A percentile compares a stretch with the other conserved stretches of the same genome.
These are phyloP conservation scores for Monosporascus sp. DNA, from an alignment of 2,329 filamentous ascomycete genomes.

Conservation along the genomic window DNA sequence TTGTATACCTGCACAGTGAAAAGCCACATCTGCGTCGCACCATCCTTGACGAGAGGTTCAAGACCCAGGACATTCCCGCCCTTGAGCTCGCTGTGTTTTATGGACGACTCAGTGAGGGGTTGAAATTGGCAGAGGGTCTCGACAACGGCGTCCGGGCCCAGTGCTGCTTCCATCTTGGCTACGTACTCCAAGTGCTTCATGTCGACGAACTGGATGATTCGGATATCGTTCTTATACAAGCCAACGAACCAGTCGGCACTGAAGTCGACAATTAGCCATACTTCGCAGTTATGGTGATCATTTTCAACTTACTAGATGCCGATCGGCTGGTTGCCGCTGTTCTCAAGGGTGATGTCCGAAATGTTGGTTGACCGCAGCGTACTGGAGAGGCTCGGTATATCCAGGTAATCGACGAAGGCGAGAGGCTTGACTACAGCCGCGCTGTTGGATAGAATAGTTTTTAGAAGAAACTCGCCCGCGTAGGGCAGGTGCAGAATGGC, in stretches of 20 bases:
- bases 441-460: conserved; percentile 27
- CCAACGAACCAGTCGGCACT: conserved; percentile 25
- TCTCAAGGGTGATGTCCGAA: conserved; percentile 24
- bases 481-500: conserved; percentile 30
- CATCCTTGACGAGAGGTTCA: conserved; percentile 28
- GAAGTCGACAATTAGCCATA: conserved; percentile 17
- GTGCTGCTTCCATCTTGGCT: conserved; percentile 20
- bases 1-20: conserved; percentile 34
- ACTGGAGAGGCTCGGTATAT: conserved; percentile 18
- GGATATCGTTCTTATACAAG: conserved; percentile 21
- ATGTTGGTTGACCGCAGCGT: conserved; percentile 22
- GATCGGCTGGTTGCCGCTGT: conserved; percentile 23
- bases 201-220: conserved; percentile 27
- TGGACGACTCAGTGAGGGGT: conserved; percentile 25
- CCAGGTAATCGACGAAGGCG: conserved; percentile 26
- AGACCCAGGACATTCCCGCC: conserved; percentile 30
- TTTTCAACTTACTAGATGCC: conserved; percentile 18
- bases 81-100: conserved; percentile 13
- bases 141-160: conserved; percentile 18
- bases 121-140: conserved; percentile 27
- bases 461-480: conserved; percentile 18
- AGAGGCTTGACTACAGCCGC: conserved; percentile 18
- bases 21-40: conserved; percentile 32
- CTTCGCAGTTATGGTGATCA: not conserved
- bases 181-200: conserved; percentile 23